phyloP scores from a whole-genome alignment of 2,329 filamentous ascomycete species.

The Chaetomium sp. region DNA sequence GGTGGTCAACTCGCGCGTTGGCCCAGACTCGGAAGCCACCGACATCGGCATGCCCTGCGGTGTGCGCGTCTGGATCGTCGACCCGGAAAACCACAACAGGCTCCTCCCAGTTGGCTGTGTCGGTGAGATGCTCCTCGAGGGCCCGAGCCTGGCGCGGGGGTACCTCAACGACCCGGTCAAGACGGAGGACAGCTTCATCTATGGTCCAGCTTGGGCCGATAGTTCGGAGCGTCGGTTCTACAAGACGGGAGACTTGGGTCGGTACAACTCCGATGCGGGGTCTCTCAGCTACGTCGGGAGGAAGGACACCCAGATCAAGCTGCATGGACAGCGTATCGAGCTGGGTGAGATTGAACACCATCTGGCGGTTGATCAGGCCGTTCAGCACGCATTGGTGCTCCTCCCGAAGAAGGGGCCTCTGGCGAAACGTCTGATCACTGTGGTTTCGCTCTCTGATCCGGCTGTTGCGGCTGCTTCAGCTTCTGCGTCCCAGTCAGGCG shows the following conservation, averaged over 20 bases:
- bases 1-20: conserved; percentile 12
- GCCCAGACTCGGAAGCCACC: conserved; percentile 10
- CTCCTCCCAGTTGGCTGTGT: conserved; percentile 20
- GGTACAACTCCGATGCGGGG: conserved; percentile 4
- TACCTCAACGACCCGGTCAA: conserved; percentile 27
- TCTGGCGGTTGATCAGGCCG: not conserved
- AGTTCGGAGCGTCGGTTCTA: conserved; percentile 29
- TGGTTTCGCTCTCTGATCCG: conserved; percentile 13
- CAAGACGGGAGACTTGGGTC: conserved; percentile 37
- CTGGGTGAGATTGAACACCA: conserved; percentile 40
- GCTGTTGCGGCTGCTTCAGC: not conserved
- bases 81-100: conserved; percentile 24
- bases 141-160: conserved; percentile 17
- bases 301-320: conserved; percentile 23
- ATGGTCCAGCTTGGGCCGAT: conserved; percentile 32
- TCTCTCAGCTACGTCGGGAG: conserved; percentile 19
- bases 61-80: conserved; percentile 28
- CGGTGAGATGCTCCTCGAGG: conserved; percentile 22
- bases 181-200: conserved; percentile 42
- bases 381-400: conserved; percentile 14
- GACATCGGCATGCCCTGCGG: conserved; percentile 24
- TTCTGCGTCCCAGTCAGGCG: too few species aligned
- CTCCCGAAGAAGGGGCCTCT: conserved; percentile 23
- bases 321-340: conserved; percentile 25
- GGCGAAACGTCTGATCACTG: conserved; percentile 26